Percentiles rank a stretch among this genome's conserved stretches.
Conservation (phyloP, 306 rosid genomes). For the Citrullus mucosospermus region DNA sequence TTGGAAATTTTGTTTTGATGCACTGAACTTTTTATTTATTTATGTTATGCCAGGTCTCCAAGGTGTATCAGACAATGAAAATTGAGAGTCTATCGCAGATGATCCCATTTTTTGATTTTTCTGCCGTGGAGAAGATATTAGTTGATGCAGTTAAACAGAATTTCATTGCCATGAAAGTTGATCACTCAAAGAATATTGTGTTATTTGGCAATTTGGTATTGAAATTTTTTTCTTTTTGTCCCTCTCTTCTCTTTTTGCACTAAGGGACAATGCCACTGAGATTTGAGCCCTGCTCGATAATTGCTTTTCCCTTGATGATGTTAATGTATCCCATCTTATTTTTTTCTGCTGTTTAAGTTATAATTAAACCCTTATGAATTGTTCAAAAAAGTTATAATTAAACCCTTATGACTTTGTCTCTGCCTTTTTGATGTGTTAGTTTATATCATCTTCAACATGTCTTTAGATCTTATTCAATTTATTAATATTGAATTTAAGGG, state of each 20-base stretch:
- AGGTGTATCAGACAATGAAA: constrained; percentile 74
- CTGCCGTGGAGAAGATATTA: constrained; percentile 71
- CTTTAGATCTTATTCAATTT: neutral
- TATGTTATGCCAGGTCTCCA: constrained; percentile 49
- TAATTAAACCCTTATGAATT: neutral
- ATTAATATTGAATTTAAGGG: neutral
- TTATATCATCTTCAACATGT: neutral
- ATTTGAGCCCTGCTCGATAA: neutral
- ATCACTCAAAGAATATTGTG: constrained; percentile 65
- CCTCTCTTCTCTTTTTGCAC: neutral
- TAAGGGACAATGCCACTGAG: neutral
- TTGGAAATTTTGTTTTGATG: neutral
- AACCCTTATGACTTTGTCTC: neutral
- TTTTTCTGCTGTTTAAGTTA: neutral
- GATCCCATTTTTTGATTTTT: constrained; percentile 73
- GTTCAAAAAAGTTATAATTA: neutral
- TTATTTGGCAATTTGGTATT: constrained; percentile 31
- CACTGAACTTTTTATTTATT: neutral
- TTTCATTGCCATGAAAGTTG: constrained; percentile 80
- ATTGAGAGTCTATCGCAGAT: constrained; percentile 61
- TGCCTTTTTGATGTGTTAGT: neutral
- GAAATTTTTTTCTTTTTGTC: neutral
- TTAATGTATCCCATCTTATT: neutral
- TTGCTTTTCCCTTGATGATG: neutral
- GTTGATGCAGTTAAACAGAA: constrained; percentile 93